Base-by-base conservation (phyloP, 352 stramenopile genomes). In the Plasmopara viticola region DNA sequence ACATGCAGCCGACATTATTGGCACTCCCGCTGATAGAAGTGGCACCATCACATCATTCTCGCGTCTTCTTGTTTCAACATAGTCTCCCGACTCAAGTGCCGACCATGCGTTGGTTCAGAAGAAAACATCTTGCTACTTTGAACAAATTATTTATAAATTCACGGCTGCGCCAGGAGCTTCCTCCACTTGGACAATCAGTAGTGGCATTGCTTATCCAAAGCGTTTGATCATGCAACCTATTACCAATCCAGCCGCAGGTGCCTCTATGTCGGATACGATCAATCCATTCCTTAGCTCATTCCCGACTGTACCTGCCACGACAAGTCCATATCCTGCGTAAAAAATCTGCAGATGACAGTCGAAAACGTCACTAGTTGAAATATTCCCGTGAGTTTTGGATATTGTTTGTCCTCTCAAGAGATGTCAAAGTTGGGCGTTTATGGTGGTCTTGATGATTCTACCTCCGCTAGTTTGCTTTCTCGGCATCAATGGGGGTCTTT, bases 291-390 rank as follows among this genome's bases (percentile, higher is more conserved):
- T 41, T 49, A 43, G 31, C 7, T 57, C 4, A n/a, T n/a, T n/a
- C n/a, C n/a, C n/a, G n/a, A n/a, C n/a, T n/a, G 39, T 70, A 38
- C 62, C 62, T 9, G 56, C 57, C 25, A 66, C 62, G 34, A 49
- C n/a, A n/a, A n/a, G n/a, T n/a, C n/a, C n/a, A n/a, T n/a, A n/a
- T n/a, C n/a, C n/a, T n/a, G n/a, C 37, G 4, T 44, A 0, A 53
- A 53, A 34, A 34, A 34, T 34, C 30, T 34, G 5, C 30, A 34
- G 9, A 34, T 34, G 5, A 34, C 9, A 34, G 30, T 34, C 9
- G 30, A 31, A 28, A 56, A 56, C 17, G 28, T 56, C 13, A 25
- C 39, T 38, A 35, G 7, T 33, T 34, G 18, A 6, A 47, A 47
- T n/a, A n/a, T n/a, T n/a, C n/a, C n/a, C n/a, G 33, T 47, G 17